Evolutionary conservation across 352 stramenopile species (phyloP), one percentile per base, ranked within the genome.

Genomic region (Globisporangium emineosum): DNA sequence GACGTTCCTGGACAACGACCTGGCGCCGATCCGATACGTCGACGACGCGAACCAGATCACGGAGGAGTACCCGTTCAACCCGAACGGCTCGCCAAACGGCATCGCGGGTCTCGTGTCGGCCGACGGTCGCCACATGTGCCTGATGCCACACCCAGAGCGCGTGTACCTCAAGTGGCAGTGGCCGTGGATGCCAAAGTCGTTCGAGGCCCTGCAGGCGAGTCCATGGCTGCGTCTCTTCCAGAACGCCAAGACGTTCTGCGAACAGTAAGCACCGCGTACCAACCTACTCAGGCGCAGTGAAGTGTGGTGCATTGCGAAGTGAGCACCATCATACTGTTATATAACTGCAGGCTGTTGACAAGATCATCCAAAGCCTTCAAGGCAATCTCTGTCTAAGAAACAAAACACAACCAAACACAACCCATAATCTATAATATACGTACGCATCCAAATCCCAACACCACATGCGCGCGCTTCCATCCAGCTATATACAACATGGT

Each of bases 91-190:
- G 68, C 93, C 94, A 5, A 74, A 91, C 40, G 97, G 96, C 47
- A 99, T 99, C 66, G 97, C 98, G 27, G 97, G 91, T 52, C 83
- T 99, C 23, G 98, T 97, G 61, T 99, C 97, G 25, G 86, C 87
- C 55, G 97, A 99, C 74, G 98, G 98, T 37, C 88, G 97, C 54
- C 97, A 99, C 86, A 73, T 99, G 65, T 98, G 97, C 62, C 93
- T 99, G 79, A 99, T 99, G 98, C 98, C 98, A 57, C 98, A 99
- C 79, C 97, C 97, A 19, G 97, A 99, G 77, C 93, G 98, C 57
- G 94, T 91, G 37, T 99, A 98, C 77, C 95, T 98, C 61, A 94
- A 93, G 68, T 99, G 96, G 90, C 97, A 99, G 83, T 99, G 96
- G 95, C 97, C 97, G 30, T 99, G 93, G 79, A 90, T 90, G 69